Evolutionary conservation across 352 stramenopile species (phyloP).

Genomic region (Phytophthora tentaculata): DNA sequence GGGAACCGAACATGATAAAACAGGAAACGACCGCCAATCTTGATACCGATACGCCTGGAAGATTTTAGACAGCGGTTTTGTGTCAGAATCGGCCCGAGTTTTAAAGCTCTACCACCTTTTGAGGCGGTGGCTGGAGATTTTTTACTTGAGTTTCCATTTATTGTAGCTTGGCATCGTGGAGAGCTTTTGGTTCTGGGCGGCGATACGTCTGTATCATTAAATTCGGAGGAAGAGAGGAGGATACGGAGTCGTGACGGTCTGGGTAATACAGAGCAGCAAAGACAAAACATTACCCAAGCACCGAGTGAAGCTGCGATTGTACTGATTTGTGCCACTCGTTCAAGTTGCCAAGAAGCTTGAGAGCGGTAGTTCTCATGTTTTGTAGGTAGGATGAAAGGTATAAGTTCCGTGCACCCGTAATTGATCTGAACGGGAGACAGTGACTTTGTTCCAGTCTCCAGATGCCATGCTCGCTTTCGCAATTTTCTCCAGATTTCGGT

Average conservation of each 20-base stretch:
- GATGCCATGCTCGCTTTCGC: conserved; percentile 41
- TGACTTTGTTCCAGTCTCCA: conserved; percentile 30
- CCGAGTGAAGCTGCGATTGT: conserved; percentile 54
- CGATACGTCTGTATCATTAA: not conserved
- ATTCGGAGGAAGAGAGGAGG: too few species aligned
- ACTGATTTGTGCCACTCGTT: conserved; percentile 44
- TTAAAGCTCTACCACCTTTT: not conserved
- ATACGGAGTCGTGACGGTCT: not conserved
- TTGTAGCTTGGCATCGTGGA: too few species aligned
- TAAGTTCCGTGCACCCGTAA: conserved; percentile 44
- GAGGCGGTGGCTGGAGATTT: not conserved
- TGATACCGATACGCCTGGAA: conserved; percentile 35
- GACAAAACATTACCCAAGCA: conserved; percentile 50
- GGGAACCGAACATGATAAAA: conserved; percentile 39
- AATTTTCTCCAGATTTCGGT: conserved; percentile 45
- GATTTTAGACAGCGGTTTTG: not conserved
- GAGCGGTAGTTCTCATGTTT: not conserved
- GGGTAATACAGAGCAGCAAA: conserved; percentile 30
- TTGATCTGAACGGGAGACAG: conserved; percentile 43
- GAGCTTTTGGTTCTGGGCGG: not conserved
- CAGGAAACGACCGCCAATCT: conserved; percentile 42
- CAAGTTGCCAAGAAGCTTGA: conserved; percentile 16
- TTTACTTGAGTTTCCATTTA: not conserved
- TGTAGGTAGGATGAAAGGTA: conserved; percentile 21
- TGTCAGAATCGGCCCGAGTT: not conserved